Evolutionary conservation across 768 basidiomycete species (phyloP), one percentile per base, ranked within the genome.

Genomic region (Hypholoma sublateritium): DNA sequence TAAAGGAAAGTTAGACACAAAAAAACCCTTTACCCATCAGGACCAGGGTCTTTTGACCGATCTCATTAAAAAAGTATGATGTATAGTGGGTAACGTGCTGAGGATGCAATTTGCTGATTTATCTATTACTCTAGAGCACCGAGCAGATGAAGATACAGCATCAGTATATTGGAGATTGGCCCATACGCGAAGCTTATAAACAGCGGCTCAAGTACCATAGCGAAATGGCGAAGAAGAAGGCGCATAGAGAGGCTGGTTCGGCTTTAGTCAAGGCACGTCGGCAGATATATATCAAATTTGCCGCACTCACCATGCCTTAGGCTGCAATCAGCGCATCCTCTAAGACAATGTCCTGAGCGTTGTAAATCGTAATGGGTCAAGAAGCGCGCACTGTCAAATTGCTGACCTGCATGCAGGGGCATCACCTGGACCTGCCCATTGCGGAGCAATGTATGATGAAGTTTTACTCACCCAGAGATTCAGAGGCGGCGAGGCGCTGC

Each of bases 121-220:
- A 28, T 8, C n/a, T 25, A 2, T 24, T 7, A 25, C 4, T 24
- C 21, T 42, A 56, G 55, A 25, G 17, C 8, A 35, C 47, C 2
- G n/a, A 56, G 4, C 24, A 50, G 14, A 49, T 49, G 13, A 21
- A 42, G 19, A 43, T 56, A n/a, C 12, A 48, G 22, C 17, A 50
- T 2, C 25, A n/a, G 9, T 56, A 56, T 34, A 46, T 34, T 7
- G n/a, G 41, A 14, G 36, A 56, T 24, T 56, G 55, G 55, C 55
- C 55, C 4, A 42, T 56, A 8, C 46, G 55, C 4, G 55, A 56
- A 34, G 55, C 55, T 11, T 49, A 49, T 28, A 56, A 56, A 36
- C 22, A 25, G 11, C 34, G 55, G 12, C 28, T 56, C 17, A 56
- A 56, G n/a, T 49, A 42, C 24, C 35, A 32, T 17, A 37, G 34